A percentile compares a stretch with the other conserved stretches of the same genome.
Conservation (phyloP, 345 rosid species). For the Linum lewisii region DNA sequence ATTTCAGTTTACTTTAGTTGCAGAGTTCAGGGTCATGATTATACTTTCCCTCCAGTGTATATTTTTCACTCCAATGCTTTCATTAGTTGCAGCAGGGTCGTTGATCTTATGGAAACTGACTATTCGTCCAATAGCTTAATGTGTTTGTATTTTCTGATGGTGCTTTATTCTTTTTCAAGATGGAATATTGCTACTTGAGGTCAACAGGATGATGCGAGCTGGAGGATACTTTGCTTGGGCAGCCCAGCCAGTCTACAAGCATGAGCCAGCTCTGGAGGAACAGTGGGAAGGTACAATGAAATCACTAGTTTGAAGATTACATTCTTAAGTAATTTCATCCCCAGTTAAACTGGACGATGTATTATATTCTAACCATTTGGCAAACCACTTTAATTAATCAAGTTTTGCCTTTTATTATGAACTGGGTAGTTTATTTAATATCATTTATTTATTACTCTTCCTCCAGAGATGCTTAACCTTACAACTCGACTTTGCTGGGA, state of each 20-base stretch:
- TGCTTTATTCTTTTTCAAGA: slow-evolving; percentile 32
- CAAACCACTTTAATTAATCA: too few species aligned
- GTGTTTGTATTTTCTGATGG: slow-evolving; percentile 16
- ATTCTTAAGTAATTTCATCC: background rate
- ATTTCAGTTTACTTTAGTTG: background rate
- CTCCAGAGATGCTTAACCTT: slow-evolving; percentile 83
- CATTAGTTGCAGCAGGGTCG: too few species aligned
- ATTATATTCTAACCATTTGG: too few species aligned
- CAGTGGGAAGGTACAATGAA: slow-evolving; percentile 82
- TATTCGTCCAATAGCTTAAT: background rate
- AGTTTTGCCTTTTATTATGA: background rate
- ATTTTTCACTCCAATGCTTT: too few species aligned
- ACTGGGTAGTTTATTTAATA: background rate
- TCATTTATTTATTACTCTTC: slow-evolving; percentile 7
- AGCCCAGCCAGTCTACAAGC: slow-evolving; percentile 96
- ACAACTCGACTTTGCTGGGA: slow-evolving; percentile 87
- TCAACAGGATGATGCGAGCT: slow-evolving; percentile 83
- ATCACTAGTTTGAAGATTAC: slow-evolving; percentile 3
- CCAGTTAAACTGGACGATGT: background rate
- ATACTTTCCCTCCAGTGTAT: too few species aligned
- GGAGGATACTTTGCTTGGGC: slow-evolving; percentile 99
- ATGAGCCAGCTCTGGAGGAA: slow-evolving; percentile 64
- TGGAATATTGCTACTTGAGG: slow-evolving; percentile 93
- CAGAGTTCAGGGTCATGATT: background rate
- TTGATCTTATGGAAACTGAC: background rate